Evolutionary conservation across 176 grass and related monocot genomes (phyloP), one percentile per base, ranked within the genome.

Genomic region (Eragrostis curvula): DNA sequence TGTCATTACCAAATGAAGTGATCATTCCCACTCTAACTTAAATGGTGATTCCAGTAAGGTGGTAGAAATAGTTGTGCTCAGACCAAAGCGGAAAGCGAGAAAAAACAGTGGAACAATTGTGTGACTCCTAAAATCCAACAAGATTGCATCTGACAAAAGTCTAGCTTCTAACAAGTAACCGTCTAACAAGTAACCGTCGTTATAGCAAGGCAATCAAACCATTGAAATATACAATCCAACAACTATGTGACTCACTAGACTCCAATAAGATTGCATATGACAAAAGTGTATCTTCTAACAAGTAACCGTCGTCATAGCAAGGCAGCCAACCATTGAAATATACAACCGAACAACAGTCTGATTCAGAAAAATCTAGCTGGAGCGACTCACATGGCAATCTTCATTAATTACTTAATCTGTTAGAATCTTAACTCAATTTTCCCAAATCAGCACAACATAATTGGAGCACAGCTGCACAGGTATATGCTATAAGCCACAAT

Each of bases 1-100:
- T 98, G 88, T 49, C 55, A 76, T 75, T 78, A 70, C 56, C 64
- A 66, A 84, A 66, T 56, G 69, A 77, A 81, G 44, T 30, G 53
- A 14, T 72, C 71, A 85, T 56, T 29, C 48, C 55, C 3, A n/a
- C 15, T 49, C 29, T 64, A 73, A 79, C 50, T 24, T 68, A 79
- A 74, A 70, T 43, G 28, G 73, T 13, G 4, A 52, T 75, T 29
- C 24, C 27, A 18, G 14, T 29, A 27, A 63, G 62, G 30, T 1
- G 23, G 17, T 65, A 45, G 0, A 74, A 50, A 50, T 49, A 71
- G 11, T 40, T 8, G 28, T 10, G 28, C 15, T 48, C 25, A 12
- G 55, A 71, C 6, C 40, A 29, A 1, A 20, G 41, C 5, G 9
- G n/a, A 45, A 28, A 28, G 58, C 5, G 23, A 28, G 58, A 14